Conservation (phyloP, 495 filamentous ascomycete species). For the Cenococcum geophilum region DNA sequence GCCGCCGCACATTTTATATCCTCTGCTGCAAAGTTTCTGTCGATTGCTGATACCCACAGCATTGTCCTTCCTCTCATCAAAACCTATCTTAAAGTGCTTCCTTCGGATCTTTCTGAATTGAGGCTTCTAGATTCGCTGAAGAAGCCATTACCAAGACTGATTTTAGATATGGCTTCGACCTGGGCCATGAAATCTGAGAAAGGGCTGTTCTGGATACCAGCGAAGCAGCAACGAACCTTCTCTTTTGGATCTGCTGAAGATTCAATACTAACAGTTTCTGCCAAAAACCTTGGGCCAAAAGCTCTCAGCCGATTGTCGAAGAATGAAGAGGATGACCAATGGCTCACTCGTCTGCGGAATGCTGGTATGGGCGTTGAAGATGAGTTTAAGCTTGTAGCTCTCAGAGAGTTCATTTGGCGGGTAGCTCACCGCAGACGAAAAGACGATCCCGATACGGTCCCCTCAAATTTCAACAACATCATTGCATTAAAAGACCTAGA, state of each 20-base stretch:
- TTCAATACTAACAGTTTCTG: conserved; percentile 42
- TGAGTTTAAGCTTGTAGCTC: conserved; percentile 79
- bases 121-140: conserved; percentile 77
- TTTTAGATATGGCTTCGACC: conserved; percentile 76
- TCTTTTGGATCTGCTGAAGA: conserved; percentile 53
- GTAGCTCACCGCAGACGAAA: conserved; percentile 63
- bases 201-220: conserved; percentile 78
- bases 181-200: conserved; percentile 79
- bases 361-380: conserved; percentile 79
- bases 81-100: conserved; percentile 70
- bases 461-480: conserved; percentile 58
- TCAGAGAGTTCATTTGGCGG: conserved; percentile 90
- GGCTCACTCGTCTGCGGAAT: conserved; percentile 76
- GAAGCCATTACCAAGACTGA: conserved; percentile 66
- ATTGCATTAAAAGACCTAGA: conserved; percentile 63
- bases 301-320: conserved; percentile 50
- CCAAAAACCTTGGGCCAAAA: conserved; percentile 42
- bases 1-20: conserved; percentile 77
- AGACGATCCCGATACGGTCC: conserved; percentile 40
- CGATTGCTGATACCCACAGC: conserved; percentile 72
- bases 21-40: conserved; percentile 68
- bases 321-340: conserved; percentile 96
- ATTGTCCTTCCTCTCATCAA: conserved; percentile 71
- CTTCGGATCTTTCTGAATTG: conserved; percentile 58
- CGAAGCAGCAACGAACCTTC: conserved; percentile 59